Evolutionary conservation across 1,284 basidiomycete genomes (phyloP).

Genomic region (Cerrena zonata): DNA sequence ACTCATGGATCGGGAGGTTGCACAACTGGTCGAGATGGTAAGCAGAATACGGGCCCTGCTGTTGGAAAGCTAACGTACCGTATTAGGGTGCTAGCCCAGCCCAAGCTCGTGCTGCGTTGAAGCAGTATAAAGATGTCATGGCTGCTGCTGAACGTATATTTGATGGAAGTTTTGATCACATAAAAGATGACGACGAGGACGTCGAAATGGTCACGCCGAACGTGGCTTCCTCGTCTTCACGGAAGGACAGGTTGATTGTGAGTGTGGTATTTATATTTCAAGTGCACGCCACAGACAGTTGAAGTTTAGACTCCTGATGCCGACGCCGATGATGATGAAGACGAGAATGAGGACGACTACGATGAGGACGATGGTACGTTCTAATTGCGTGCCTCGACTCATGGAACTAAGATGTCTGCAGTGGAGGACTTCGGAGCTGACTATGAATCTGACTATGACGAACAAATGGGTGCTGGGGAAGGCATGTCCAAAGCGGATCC

Average conservation of each 20-base stretch:
- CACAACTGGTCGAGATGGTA: conserved; percentile 37
- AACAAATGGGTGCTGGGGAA: conserved; percentile 34
- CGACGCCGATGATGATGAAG: conserved; percentile 39
- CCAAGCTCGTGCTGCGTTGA: conserved; percentile 74
- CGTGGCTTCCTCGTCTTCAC: too few species aligned
- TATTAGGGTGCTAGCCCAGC: conserved; percentile 67
- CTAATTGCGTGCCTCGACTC: conserved; percentile 6
- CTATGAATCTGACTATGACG: conserved; percentile 73
- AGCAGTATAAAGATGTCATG: conserved; percentile 79
- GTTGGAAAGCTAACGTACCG: not conserved
- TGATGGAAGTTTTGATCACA: conserved; percentile 72
- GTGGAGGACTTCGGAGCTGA: conserved; percentile 61
- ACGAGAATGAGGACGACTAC: conserved; percentile 28
- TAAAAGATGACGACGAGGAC: conserved; percentile 49
- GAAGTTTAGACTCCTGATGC: conserved; percentile 43
- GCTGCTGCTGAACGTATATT: conserved; percentile 82
- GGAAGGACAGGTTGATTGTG: conserved; percentile 21
- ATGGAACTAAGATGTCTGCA: conserved; percentile 13
- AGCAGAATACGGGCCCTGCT: not conserved
- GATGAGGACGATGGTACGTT: conserved; percentile 45
- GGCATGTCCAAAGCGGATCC: conserved; percentile 62
- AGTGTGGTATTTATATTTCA: conserved; percentile 16
- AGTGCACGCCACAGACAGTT: not conserved
- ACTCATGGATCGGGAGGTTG: conserved; percentile 31
- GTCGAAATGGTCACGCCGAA: conserved; percentile 22